These are phyloP conservation scores for Oenanthe javanica DNA, from an alignment of 140 eudicot species.

Conservation along the genomic window DNA sequence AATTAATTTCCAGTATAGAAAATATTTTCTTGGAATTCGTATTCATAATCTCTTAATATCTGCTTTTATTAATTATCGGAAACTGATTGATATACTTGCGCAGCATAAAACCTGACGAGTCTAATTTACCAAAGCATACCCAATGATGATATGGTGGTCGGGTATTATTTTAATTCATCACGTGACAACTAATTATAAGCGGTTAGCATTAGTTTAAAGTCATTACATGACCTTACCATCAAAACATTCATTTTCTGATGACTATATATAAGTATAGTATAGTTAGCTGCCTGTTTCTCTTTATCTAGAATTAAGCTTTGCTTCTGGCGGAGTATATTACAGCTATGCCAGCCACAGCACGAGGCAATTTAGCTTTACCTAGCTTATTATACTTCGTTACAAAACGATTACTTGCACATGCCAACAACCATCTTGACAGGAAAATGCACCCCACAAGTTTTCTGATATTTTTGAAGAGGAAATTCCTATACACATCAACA, in stretches of 20 bases:
- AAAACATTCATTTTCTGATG: not conserved
- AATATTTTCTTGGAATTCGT: no score
- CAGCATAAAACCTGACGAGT: no score
- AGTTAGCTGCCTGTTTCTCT: not conserved
- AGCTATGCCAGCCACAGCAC: constrained; percentile 43
- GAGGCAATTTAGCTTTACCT: constrained; percentile 25
- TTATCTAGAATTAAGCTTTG: constrained; percentile 19
- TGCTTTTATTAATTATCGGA: no score
- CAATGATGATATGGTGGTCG: no score
- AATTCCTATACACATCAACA: constrained; percentile 46
- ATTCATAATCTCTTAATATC: no score
- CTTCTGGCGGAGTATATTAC: constrained; percentile 27
- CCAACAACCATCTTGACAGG: constrained; percentile 49
- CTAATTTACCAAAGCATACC: no score
- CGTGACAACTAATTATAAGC: no score
- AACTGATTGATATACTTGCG: no score
- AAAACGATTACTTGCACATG: constrained; percentile 18
- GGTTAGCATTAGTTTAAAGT: no score
- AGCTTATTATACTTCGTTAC: constrained; percentile 18
- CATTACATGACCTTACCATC: not conserved
- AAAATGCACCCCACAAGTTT: constrained; percentile 48
- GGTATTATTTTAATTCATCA: no score
- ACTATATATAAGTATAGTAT: no score
- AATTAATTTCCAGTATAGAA: no score
- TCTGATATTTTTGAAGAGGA: constrained; percentile 46